Evolutionary conservation across 106 monocot genomes (phyloP), one percentile per base, ranked within the genome.

Genomic region (Dioscorea alata): DNA sequence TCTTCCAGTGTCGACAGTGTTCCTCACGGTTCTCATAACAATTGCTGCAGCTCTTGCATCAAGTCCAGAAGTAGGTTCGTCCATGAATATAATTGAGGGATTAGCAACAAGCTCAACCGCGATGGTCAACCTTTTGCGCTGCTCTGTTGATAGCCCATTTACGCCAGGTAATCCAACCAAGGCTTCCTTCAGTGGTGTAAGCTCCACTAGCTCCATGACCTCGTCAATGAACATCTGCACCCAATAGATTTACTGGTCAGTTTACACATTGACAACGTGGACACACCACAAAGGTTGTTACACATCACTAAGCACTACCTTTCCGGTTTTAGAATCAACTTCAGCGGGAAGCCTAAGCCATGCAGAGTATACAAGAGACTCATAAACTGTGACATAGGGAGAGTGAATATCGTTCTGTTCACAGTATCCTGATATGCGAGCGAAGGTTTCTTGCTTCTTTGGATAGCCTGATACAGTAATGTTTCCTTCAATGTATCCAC

Each of bases 361-460:
- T 32, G 85, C 89, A 15, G 89, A 90, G 69, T 64, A 90, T 13
- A 90, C 15, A 57, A 83, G 77, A 24, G 85, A 82, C 51, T 90
- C 89, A 33, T 85, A 83, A 13, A 90, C 75, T 2, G 89, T 89
- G 6, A 85, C 70, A 51, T 90, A 67, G 6, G 89, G 89, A 12
- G 85, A 85, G 57, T 90, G 89, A 54, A 90, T 83, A 67, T 90
- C 83, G 57, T 82, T 85, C 34, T 89, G 89, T 60, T 89, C 85
- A 48, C 85, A 89, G 60, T 89, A 89, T 33, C 85, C 85, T 12
- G 83, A 80, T 48, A 90, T 52, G 4, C 85, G 76, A 49, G 85
- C 80, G 68, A 90, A 90, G 12, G 89, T 85, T 48, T 77, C 82
- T 34, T 90, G 80, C 16, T 80, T 85, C 71, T 90, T 90, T 51